Base-by-base conservation (phyloP, 176 grass and related monocot species). In the Olyra latifolia region DNA sequence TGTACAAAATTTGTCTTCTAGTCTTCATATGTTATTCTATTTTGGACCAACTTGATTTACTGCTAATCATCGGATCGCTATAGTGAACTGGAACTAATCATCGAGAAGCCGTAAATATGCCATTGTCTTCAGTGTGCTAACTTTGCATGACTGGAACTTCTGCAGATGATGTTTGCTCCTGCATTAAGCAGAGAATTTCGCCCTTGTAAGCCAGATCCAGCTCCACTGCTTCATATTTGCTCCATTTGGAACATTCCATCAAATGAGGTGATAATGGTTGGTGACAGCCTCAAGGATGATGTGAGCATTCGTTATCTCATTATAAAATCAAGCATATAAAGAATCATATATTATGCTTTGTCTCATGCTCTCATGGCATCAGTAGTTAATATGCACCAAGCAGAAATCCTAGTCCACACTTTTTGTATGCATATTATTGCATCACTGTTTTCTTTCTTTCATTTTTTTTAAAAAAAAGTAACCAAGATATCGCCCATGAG, bases 281-380 rank as follows among this genome's bases (percentile, higher is more conserved):
- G 96, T 13, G 96, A 98, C 70, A 98, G 92, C 76, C 84, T 91
- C 41, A 88, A 88, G 83, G 96, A 98, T 91, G 96, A 98, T 84
- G 96, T 98, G 53, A 95, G 86, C 54, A 72, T 90, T 88, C 55
- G 75, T 81, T 4, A 44, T 56, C 27, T 63, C 45, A 39, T 7
- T 62, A 17, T 32, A 40, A 54, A 53, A 8, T 38, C 13, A 55
- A 38, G 13, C 24, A 25, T 46, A 60, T 44, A 52, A 68, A 74
- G 1, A 15, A 20, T 27, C 68, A 14, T 17, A 54, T 24, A 45
- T 10, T 41, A 49, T 10, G 17, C 45, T 74, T 29, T 19, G 32
- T 42, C 15, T 2, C 30, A 43, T 52, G 11, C 32, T 42, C 15
- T 2, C 30, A 43, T 43, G 11, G 29, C 41, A 72, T 52, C 6